Percentiles rank a stretch among this genome's conserved stretches.
Conservation (phyloP, 78 protist species). For the Chrysochromulina tobinii region DNA sequence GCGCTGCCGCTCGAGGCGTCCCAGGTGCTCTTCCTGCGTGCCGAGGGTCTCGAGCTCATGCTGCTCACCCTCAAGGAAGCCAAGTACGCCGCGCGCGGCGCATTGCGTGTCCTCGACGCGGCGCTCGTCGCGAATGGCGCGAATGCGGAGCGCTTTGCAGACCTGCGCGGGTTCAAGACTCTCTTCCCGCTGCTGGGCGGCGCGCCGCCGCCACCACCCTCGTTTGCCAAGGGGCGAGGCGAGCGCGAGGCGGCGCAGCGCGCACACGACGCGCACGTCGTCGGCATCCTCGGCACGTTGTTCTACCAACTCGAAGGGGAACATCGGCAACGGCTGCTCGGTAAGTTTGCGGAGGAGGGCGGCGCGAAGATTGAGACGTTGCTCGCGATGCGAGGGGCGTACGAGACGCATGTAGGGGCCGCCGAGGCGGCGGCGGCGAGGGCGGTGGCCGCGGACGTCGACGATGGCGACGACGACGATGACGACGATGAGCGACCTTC, state of each 20-base stretch:
- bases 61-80: constrained; percentile 24
- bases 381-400: not conserved
- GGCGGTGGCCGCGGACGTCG: not conserved
- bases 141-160: constrained; percentile 30
- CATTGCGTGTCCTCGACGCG: constrained; percentile 23
- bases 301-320: constrained; percentile 18
- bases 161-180: constrained; percentile 27
- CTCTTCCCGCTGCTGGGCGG: constrained; percentile 31
- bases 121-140: not conserved
- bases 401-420: not conserved
- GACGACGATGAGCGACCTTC: not conserved
- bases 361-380: not conserved
- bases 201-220: not conserved
- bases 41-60: constrained; percentile 49
- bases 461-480: not conserved
- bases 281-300: not conserved
- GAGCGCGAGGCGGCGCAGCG: not conserved
- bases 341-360: constrained; percentile 24
- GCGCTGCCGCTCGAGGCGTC: not conserved
- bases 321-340: not conserved
- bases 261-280: constrained; percentile 19
- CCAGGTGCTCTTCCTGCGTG: constrained; percentile 20
- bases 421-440: not conserved
- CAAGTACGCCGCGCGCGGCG: constrained; percentile 30
- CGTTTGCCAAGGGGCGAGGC: not conserved